Conservation (phyloP, 306 rosid genomes). For the Gastrolobium villosum region DNA sequence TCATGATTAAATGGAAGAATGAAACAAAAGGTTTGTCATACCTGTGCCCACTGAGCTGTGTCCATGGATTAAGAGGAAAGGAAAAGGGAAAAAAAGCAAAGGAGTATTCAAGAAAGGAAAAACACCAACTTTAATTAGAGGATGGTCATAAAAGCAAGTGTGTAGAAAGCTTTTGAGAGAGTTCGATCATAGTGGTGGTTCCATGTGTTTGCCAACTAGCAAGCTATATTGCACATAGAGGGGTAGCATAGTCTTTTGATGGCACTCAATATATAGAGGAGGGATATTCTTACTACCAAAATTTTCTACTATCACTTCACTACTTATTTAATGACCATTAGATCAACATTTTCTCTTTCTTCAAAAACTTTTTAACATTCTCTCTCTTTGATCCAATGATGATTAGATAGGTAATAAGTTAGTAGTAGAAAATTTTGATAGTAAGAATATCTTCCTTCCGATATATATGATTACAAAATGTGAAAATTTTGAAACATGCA, state of each 20-base stretch:
- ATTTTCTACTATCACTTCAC: no score
- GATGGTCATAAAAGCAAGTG: constrained; percentile 68
- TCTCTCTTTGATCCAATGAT: no score
- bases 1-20: constrained; percentile 63
- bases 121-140: constrained; percentile 59
- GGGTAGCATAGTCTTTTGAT: constrained; percentile 60
- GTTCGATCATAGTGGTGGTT: constrained; percentile 60
- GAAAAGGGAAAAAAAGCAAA: constrained; percentile 60
- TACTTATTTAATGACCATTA: no score
- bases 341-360: no score
- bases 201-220: constrained; percentile 87
- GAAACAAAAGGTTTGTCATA: constrained; percentile 49
- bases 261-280: constrained; percentile 1
- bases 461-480: constrained; percentile 44
- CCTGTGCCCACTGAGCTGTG: constrained; percentile 99
- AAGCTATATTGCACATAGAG: constrained; percentile 56
- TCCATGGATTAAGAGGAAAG: constrained; percentile 80
- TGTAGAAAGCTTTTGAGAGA: constrained; percentile 53
- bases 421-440: no score
- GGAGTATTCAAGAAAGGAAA: constrained; percentile 67
- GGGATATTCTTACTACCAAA: no score
- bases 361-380: no score
- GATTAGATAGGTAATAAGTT: no score
- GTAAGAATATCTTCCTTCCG: no score
- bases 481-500: constrained; percentile 52